Evolutionary conservation across 768 basidiomycete species (phyloP), one percentile per base, ranked within the genome.

Genomic region (Lactifluus piperatus): DNA sequence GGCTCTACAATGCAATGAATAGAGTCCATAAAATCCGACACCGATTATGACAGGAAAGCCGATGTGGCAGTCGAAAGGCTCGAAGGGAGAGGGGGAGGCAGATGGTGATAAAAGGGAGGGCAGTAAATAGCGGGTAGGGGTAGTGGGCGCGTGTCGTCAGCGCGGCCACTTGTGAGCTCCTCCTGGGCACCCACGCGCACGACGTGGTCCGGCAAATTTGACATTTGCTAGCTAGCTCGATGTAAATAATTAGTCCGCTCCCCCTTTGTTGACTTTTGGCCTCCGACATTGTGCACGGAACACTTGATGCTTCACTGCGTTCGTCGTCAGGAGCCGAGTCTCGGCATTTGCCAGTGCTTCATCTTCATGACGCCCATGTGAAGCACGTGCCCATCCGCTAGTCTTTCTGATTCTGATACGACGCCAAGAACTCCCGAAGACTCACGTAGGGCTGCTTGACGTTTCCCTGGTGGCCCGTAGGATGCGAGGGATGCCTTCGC

Each of bases 401-500:
- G 26, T 26, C 44, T 46, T 4, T 13, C 16, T 47, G 16, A 8
- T 4, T 13, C 16, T 47, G 16, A 8, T 7, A 47, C 18, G 11
- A 22, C 10, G 43, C 22, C 11, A 44, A 44, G 20, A 44, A 11
- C 20, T 22, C 43, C 22, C 22, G 11, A 20, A 44, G 43, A 16
- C 22, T 9, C 20, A 24, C 1, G 22, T 44, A 44, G 24, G 16
- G 5, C 43, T 8, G 43, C 22, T 44, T 13, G 43, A 24, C 22
- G 22, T 24, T 24, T 11, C 11, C 4, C 22, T 13, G 43, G 22
- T 16, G 53, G 18, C 36, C 41, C 18, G 54, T 51, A 11, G 54
- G 46, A 56, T 62, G 45, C 14, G 52, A 51, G 6, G 54, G 46
- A 56, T 61, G 60, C 62, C 60, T 55, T n/a, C n/a, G 34, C 39